Conservation (phyloP, 192 early-diverging fungal genomes). For the Coemansia sp. region DNA sequence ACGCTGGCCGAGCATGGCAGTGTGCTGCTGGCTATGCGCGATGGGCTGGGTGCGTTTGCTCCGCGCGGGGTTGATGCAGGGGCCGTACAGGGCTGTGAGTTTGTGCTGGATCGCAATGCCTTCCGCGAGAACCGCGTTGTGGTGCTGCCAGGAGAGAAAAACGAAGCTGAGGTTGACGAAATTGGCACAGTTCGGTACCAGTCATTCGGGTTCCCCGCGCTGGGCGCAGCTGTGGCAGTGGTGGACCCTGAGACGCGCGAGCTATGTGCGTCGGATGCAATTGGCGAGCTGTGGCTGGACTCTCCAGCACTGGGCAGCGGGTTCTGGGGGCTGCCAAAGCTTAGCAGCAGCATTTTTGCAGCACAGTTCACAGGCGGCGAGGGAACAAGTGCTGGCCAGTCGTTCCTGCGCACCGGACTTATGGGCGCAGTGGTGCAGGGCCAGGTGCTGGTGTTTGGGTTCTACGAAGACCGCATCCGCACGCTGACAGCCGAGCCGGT, state of each 20-base stretch:
- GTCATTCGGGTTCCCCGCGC: constrained; percentile 45
- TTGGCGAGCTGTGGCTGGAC: constrained; percentile 87
- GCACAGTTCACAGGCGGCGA: constrained; percentile 51
- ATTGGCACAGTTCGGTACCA: constrained; percentile 46
- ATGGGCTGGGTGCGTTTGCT: constrained; percentile 44
- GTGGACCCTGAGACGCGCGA: constrained; percentile 81
- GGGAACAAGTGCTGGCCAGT: constrained; percentile 22
- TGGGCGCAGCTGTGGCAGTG: constrained; percentile 65
- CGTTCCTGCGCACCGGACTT: constrained; percentile 76
- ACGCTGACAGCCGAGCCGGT: constrained; percentile 42
- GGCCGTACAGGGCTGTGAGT: constrained; percentile 35
- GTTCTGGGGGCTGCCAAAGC: constrained; percentile 76
- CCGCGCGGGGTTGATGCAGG: background rate
- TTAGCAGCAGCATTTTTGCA: constrained; percentile 72
- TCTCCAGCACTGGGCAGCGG: constrained; percentile 70
- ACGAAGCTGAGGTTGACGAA: constrained; percentile 28
- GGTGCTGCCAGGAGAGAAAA: constrained; percentile 49
- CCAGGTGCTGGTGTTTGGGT: constrained; percentile 71
- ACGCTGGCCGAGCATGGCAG: constrained; percentile 77
- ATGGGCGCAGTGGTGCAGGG: constrained; percentile 70
- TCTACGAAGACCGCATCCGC: constrained; percentile 75
- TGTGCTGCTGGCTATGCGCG: constrained; percentile 70
- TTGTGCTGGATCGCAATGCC: constrained; percentile 68
- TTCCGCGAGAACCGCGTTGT: constrained; percentile 62
- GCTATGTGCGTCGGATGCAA: constrained; percentile 67